Evolutionary conservation across 805 yeast species (phyloP), one percentile per base, ranked within the genome.

Genomic region (Lipomyces yamadae): DNA sequence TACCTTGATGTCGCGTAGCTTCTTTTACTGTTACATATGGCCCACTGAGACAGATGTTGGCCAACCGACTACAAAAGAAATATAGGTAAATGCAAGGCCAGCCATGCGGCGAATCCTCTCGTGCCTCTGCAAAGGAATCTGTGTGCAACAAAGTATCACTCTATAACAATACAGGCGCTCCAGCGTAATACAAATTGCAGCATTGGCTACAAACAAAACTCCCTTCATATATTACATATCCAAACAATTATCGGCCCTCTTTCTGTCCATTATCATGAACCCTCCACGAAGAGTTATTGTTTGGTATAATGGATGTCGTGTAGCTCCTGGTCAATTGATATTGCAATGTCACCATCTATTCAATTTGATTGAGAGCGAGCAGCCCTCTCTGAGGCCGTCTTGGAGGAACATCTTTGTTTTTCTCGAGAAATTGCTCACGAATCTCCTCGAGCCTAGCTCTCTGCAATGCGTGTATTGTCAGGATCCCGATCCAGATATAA

Each of bases 401-500:
- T 18, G 70, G 57, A 1, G 53, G 52, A 58, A 56, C 37, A 15
- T 50, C 63, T 18, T 60, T 56, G 15, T 58, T 63, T 39, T 61
- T 37, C 33, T 58, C 55, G 30, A 60, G 6, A 24, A 67, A 8
- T 50, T 61, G 65, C 4, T 42, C 56, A 29, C 62, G 65, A 18
- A 67, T 52, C 53, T 64, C 68, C 15, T 24, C 30, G 32, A 60
- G 54, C 52, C 70, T 45, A 8, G 68, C 67, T 62, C 60, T 67
- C 70, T 67, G 60, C n/a, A 60, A 29, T n/a, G 30, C 33, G 32
- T 35, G 13, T 33, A n/a, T 52, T 32, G 53, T 48, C 11, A 52
- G 55, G 55, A 52, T 52, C n/a, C 30, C 7, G 29, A n/a, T 13
- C 15, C 48, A 5, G 6, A 15, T 11, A 11, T 13, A 37, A 11